A percentile compares a stretch with the other conserved stretches of the same genome.
These are phyloP conservation scores for Phoenix dactylifera DNA, from an alignment of 176 grass and related monocot species.

Conservation along the genomic window DNA sequence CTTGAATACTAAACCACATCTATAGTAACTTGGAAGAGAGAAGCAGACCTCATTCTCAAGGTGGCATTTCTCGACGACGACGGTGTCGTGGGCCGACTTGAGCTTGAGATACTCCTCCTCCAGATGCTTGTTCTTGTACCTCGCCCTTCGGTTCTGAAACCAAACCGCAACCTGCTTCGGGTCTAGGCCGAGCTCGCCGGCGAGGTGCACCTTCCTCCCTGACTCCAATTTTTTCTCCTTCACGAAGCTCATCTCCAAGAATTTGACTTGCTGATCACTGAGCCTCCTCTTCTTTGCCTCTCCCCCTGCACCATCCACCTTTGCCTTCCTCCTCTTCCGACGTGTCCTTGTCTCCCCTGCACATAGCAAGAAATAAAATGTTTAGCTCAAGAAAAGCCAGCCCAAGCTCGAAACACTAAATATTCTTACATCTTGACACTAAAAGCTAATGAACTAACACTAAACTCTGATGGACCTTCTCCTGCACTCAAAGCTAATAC, in stretches of 20 bases:
- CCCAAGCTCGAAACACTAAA: not conserved
- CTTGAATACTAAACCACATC: too few species aligned
- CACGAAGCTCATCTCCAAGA: constrained; percentile 66
- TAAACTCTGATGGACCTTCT: too few species aligned
- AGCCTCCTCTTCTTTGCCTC: constrained; percentile 72
- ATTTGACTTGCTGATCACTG: constrained; percentile 65
- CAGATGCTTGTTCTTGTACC: constrained; percentile 95
- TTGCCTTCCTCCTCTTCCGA: constrained; percentile 51
- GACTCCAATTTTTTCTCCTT: constrained; percentile 85
- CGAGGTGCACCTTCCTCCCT: constrained; percentile 72
- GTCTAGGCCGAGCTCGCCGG: constrained; percentile 65
- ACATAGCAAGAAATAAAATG: not conserved
- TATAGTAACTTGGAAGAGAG: not conserved
- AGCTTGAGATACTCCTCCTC: constrained; percentile 90
- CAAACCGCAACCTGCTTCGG: constrained; percentile 94
- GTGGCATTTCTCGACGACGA: constrained; percentile 69
- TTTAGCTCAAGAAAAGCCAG: constrained; percentile 2
- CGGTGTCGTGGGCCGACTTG: constrained; percentile 65
- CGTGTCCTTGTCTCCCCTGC: constrained; percentile 41
- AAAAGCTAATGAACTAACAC: too few species aligned
- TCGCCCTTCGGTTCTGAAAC: constrained; percentile 97
- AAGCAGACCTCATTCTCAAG: constrained; percentile 68
- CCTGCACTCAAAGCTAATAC: too few species aligned
- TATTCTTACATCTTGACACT: too few species aligned
- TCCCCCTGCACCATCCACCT: constrained; percentile 11